These are phyloP conservation scores for Phytophthora europaea DNA, from an alignment of 352 stramenopile genomes.

Conservation along the genomic window DNA sequence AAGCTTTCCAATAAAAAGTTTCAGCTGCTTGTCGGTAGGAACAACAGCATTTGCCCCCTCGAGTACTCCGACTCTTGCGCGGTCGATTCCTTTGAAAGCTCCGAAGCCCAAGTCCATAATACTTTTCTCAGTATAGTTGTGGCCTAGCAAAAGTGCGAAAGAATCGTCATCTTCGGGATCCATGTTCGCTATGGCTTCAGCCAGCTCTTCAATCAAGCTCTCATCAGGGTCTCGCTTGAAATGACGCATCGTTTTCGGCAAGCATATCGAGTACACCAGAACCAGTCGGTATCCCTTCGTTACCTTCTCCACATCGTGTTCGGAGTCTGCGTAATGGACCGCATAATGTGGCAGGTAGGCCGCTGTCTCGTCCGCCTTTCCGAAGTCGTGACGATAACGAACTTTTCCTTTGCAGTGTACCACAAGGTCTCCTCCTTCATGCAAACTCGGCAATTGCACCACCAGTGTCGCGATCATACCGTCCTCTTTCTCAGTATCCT, in stretches of 20 bases:
- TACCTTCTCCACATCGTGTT: not conserved
- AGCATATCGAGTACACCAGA: not conserved
- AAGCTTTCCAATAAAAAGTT: not conserved
- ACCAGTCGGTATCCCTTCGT: not conserved
- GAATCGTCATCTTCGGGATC: not conserved
- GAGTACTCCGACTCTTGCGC: not conserved
- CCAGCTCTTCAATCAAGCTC: not conserved
- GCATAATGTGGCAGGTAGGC: not conserved
- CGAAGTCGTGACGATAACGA: not conserved
- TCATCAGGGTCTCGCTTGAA: not conserved
- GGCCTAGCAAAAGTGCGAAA: not conserved
- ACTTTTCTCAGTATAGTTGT: not conserved
- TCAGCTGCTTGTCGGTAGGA: not conserved
- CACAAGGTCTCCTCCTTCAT: not conserved
- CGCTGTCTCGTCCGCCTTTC: not conserved
- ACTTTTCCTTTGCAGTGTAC: not conserved
- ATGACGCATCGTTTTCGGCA: not conserved
- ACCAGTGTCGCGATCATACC: not conserved
- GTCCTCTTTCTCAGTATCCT: not conserved
- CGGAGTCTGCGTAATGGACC: not conserved
- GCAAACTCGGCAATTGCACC: not conserved
- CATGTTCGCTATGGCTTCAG: not conserved
- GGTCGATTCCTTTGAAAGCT: not conserved
- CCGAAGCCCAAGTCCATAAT: not conserved
- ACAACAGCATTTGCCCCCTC: not conserved